A percentile compares a stretch with the other conserved stretches of the same genome.
Conservation (phyloP, 2,329 filamentous ascomycete species). For the Thyridium curvatum region DNA sequence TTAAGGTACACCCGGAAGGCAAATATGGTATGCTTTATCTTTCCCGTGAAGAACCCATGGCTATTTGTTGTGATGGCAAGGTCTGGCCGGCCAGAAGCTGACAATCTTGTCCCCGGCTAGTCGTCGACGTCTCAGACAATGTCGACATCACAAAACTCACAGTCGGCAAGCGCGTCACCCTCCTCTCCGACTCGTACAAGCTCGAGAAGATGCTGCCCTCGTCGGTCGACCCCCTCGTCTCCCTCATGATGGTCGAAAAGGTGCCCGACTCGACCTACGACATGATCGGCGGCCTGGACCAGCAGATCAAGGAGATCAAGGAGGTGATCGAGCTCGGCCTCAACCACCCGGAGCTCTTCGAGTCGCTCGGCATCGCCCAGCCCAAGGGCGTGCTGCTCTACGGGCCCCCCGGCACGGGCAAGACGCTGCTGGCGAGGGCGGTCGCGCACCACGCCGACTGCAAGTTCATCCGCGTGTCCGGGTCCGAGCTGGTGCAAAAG, state of each 20-base stretch:
- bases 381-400: constrained; percentile 97
- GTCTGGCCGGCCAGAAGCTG: no score
- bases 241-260: constrained; percentile 99
- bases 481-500: constrained; percentile 95
- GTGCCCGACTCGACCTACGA: constrained; percentile 99
- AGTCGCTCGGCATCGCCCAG: constrained; percentile 97
- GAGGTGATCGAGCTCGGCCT: constrained; percentile 98
- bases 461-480: constrained; percentile 97
- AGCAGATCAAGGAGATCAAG: constrained; percentile 99
- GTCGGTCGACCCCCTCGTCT: constrained; percentile 95
- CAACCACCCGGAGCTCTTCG: constrained; percentile 97
- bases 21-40: constrained; percentile 77
- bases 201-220: constrained; percentile 98
- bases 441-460: constrained; percentile 98
- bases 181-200: constrained; percentile 96
- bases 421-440: constrained; percentile 89
- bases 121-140: constrained; percentile 90
- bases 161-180: constrained; percentile 92
- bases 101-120: constrained; percentile 41
- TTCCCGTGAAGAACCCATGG: background rate
- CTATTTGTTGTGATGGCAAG: no score
- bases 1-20: constrained; percentile 97
- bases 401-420: constrained; percentile 92
- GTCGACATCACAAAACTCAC: constrained; percentile 96
- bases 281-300: constrained; percentile 98